Base-by-base conservation (phyloP, 2,329 filamentous ascomycete species). In the Trichoderma sp. region DNA sequence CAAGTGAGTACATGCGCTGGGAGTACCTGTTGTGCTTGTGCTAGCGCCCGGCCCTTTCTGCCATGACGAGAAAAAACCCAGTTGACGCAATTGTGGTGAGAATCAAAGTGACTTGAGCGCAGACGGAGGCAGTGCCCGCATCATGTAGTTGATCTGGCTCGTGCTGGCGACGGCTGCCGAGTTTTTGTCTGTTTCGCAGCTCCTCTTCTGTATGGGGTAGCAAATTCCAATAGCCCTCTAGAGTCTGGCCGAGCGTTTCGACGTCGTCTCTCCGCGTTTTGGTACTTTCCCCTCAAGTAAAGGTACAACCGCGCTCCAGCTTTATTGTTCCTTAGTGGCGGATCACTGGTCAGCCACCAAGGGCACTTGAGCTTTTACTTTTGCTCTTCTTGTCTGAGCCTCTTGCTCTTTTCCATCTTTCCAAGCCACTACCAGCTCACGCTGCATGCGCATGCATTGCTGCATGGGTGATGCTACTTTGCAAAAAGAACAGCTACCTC, bases 261-360 rank as follows among this genome's bases (percentile, higher is more conserved):
- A 63, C 28, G 52, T 63, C 39, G 59, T 63, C 46, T 63, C 46
- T 60, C 58, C 58, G 30, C 37, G 58, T 49, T 60, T 49, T 43
- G 28, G 63, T 58, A 66, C 63, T 13, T 52, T n/a, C 3, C 28
- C 21, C 11, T 16, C 32, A 16, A 30, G 54, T 59, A 39, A 32
- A 52, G 32, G 30, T 51, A 61, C 59, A 5, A 16, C 5, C 1
- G 43, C 30, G 18, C 8, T 34, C 49, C 30, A 34, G 28, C 59
- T 30, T 46, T 49, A 49, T 10, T 63, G 21, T 58, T 24, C 18
- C 11, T 37, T 30, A 32, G 54, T n/a, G 54, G 13, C 32, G 30
- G 54, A 58, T 32, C 30, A n/a, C 54, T 37, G 54, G 54, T 58
- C 28, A n/a, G 11, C 54, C 54, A 24, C 54, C 54, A 43, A 7